These are phyloP conservation scores for Starmerella gropengiesseri DNA, from an alignment of 805 yeast species.

Conservation along the genomic window DNA sequence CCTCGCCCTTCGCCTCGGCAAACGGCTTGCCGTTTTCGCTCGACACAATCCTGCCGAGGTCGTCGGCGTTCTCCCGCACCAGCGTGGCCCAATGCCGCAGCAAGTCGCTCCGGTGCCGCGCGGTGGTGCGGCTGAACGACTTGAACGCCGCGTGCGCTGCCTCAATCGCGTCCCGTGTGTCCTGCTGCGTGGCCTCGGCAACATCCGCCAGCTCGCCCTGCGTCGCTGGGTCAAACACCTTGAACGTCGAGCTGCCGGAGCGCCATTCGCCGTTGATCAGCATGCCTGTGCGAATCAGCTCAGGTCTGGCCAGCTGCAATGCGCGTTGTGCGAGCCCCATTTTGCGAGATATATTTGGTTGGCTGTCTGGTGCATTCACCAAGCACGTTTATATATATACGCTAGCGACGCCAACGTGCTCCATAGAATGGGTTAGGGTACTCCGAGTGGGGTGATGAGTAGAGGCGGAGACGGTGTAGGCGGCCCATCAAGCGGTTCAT, in stretches of 20 bases:
- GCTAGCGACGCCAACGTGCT: too few species aligned
- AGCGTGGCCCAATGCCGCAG: constrained; percentile 44
- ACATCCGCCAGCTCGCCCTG: constrained; percentile 43
- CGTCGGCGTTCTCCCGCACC: constrained; percentile 48
- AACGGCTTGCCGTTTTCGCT: constrained; percentile 67
- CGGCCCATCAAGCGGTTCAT: too few species aligned
- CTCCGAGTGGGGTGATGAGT: too few species aligned
- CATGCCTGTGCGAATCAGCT: constrained; percentile 29
- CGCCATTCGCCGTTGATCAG: constrained; percentile 70
- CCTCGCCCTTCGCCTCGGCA: constrained; percentile 63
- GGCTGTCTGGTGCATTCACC: too few species aligned
- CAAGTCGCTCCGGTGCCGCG: constrained; percentile 45
- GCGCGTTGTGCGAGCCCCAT: constrained; percentile 10
- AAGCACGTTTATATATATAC: background rate
- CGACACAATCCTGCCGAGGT: constrained; percentile 53
- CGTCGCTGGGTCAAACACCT: constrained; percentile 68
- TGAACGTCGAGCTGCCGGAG: constrained; percentile 38
- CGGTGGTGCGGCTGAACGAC: constrained; percentile 42
- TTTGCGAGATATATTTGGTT: too few species aligned
- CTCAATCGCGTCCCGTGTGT: constrained; percentile 43
- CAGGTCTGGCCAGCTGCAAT: constrained; percentile 16
- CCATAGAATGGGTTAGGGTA: too few species aligned
- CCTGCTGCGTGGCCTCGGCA: constrained; percentile 44
- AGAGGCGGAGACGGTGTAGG: too few species aligned
- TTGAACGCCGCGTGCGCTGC: constrained; percentile 46